These are phyloP conservation scores for Fusarium beomiforme DNA, from an alignment of 2,329 filamentous ascomycete genomes.

Conservation along the genomic window DNA sequence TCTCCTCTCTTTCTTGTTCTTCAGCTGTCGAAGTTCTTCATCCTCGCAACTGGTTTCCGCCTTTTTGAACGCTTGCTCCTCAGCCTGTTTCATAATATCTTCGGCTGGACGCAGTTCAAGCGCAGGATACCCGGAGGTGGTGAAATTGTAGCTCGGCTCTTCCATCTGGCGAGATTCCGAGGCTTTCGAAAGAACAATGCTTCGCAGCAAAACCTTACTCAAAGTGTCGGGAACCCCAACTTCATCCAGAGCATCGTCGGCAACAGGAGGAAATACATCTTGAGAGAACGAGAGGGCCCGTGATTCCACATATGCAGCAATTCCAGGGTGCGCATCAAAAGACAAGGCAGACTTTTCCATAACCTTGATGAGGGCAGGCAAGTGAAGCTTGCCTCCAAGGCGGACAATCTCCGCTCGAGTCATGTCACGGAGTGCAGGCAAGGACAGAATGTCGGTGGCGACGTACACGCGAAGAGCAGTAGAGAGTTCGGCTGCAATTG, in stretches of 20 bases:
- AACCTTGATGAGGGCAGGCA: not conserved
- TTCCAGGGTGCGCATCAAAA: not conserved
- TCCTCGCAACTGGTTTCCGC: not conserved
- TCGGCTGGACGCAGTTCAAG: not conserved
- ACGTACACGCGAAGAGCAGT: not conserved
- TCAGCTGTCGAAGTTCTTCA: not conserved
- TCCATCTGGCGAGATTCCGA: not conserved
- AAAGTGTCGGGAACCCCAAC: not conserved
- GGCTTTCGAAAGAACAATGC: not conserved
- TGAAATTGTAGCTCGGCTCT: not conserved
- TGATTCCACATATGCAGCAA: not conserved
- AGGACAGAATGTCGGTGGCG: fast-evolving
- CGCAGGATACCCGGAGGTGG: not conserved
- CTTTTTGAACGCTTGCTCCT: not conserved
- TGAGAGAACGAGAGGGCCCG: not conserved
- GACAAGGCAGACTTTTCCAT: not conserved
- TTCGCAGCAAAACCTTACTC: not conserved
- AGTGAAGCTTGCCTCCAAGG: not conserved
- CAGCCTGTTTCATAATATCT: not conserved
- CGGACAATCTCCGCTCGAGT: not conserved
- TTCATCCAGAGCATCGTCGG: not conserved
- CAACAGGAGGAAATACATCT: fast-evolving
- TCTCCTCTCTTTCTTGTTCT: not conserved
- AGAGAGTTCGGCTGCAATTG: not conserved
- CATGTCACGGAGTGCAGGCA: not conserved